Evolutionary conservation across 805 yeast genomes (phyloP).

Genomic region (Metschnikowia vanudenii): DNA sequence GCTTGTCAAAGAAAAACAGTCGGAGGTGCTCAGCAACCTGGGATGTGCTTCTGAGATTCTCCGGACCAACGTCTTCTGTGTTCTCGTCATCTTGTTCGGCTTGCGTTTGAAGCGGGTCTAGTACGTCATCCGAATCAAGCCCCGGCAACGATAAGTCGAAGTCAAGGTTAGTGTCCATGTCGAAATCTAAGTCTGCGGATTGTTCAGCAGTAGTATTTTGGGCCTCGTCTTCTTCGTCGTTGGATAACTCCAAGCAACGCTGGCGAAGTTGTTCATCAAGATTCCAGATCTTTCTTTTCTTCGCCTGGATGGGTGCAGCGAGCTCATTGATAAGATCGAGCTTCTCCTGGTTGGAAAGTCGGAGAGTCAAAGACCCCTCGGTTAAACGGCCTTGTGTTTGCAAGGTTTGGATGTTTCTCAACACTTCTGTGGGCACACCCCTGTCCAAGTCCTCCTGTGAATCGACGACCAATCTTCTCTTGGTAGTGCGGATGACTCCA

Average conservation of each 20-base stretch:
- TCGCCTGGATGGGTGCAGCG: slow-evolving; percentile 27
- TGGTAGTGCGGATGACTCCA: slow-evolving; percentile 48
- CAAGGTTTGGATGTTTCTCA: slow-evolving; percentile 30
- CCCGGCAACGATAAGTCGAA: slow-evolving; percentile 29
- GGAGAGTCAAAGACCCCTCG: slow-evolving; percentile 24
- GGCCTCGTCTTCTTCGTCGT: slow-evolving; percentile 20
- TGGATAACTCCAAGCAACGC: slow-evolving; percentile 29
- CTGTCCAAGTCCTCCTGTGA: slow-evolving; percentile 42
- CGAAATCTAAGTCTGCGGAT: slow-evolving; percentile 11
- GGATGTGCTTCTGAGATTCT: slow-evolving; percentile 48
- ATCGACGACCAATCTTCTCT: slow-evolving; percentile 49
- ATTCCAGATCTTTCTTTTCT: slow-evolving; percentile 32
- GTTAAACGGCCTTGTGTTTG: slow-evolving; percentile 22
- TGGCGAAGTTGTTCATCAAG: slow-evolving; percentile 31
- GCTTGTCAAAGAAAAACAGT: slow-evolving; percentile 25
- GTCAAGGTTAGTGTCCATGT: slow-evolving; percentile 23
- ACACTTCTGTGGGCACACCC: slow-evolving; percentile 37
- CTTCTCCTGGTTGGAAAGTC: slow-evolving; percentile 33
- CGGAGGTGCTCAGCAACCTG: slow-evolving; percentile 52
- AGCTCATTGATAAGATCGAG: slow-evolving; percentile 35
- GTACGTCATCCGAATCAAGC: slow-evolving; percentile 25
- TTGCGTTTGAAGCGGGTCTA: slow-evolving; percentile 6
- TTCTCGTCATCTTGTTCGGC: slow-evolving; percentile 9
- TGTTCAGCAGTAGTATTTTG: slow-evolving; percentile 4
- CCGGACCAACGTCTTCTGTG: slow-evolving; percentile 12